Evolutionary conservation across 345 rosid species (phyloP), one percentile per base, ranked within the genome.

Genomic region (Rhodamnia rubescens): DNA sequence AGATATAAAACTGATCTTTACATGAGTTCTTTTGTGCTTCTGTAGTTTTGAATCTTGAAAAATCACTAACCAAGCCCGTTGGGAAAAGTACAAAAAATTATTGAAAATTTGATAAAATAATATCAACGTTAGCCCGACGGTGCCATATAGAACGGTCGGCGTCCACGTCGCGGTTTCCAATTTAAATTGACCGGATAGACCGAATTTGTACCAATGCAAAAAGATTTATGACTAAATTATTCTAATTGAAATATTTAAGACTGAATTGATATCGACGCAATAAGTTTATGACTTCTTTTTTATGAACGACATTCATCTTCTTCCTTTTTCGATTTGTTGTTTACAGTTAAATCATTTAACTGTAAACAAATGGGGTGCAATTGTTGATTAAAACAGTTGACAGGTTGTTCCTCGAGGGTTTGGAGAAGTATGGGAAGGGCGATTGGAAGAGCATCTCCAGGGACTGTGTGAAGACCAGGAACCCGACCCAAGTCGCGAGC

Each of bases 391-490:
- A 50, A 50, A 50, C 44, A 7, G 22, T 69, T 83, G 13, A 13
- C 69, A 85, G 89, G 86, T 53, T 87, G 53, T 89, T 89, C 88
- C 57, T 87, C 21, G 21, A 3, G 61, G 88, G 90, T 13, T 53
- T 87, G 80, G 84, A 82, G 12, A 87, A 44, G 52, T 84, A 81
- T 9, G 90, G 88, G 6, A 89, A 61, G 51, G 90, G 88, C 13
- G 89, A 89, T 53, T 89, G 90, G 89, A 89, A 59, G 56, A 85
- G 88, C 74, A 85, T 89, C 11, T 84, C 89, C 7, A 85, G 88
- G 84, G 42, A 51, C 40, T 83, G 36, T 24, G 85, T 89, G 0
- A 14, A 29, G 52, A 84, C 88, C 5, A 74, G 88, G 82, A 89
- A 69, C 6, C 84, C 89, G 1, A 40, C 88, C 24, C 89, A 89